These are phyloP conservation scores for Ochetophila trinervis DNA, from an alignment of 306 rosid genomes.

Conservation along the genomic window DNA sequence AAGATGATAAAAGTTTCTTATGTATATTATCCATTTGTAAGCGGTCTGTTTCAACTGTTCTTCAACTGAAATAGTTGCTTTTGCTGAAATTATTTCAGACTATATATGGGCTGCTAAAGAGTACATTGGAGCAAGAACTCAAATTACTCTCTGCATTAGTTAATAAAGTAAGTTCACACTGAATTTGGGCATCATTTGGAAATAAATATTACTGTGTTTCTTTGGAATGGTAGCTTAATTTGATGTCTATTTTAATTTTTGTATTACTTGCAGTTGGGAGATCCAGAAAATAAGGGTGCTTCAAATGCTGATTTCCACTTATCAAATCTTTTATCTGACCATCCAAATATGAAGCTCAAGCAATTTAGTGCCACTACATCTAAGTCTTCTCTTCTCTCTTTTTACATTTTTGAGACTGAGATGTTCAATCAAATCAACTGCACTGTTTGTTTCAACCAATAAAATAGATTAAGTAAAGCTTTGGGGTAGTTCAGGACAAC, in stretches of 20 bases:
- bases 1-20: no score
- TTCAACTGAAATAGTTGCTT: background rate
- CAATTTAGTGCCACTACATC: constrained; percentile 9
- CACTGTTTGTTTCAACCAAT: no score
- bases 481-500: background rate
- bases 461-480: background rate
- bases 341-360: constrained; percentile 93
- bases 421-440: background rate
- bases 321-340: constrained; percentile 81
- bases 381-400: background rate
- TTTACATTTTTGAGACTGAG: background rate
- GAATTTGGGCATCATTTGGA: constrained; percentile 10
- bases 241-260: background rate
- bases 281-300: constrained; percentile 88
- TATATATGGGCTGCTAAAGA: constrained; percentile 67
- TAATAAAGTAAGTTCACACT: constrained; percentile 68
- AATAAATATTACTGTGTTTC: background rate
- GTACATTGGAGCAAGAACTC: constrained; percentile 95
- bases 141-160: constrained; percentile 80
- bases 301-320: constrained; percentile 92
- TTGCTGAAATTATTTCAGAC: constrained; percentile 44
- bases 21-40: no score
- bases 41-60: background rate
- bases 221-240: background rate
- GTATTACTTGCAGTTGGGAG: constrained; percentile 73